Evolutionary conservation across 2,329 filamentous ascomycete species (phyloP).

Genomic region (Fusarium brevicatenulatum): DNA sequence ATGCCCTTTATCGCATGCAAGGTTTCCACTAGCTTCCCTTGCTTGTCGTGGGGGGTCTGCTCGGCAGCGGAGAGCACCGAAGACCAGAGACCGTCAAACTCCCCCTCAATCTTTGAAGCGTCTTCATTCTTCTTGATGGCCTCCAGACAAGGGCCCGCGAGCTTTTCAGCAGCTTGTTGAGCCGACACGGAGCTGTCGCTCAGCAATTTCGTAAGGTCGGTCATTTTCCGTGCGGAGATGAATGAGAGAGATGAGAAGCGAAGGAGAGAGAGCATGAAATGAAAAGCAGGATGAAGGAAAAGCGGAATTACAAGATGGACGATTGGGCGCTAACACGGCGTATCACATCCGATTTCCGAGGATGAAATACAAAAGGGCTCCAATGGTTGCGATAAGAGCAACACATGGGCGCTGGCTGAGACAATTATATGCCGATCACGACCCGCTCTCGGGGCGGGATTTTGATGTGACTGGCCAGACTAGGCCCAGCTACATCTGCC

Average conservation of each 20-base stretch:
- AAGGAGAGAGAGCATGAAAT: background rate
- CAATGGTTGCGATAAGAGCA: constrained; percentile 12
- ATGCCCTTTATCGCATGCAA: constrained; percentile 32
- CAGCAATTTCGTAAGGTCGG: constrained; percentile 9
- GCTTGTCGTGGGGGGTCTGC: constrained; percentile 34
- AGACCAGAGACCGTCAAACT: constrained; percentile 26
- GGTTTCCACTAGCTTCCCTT: constrained; percentile 36
- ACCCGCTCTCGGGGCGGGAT: constrained; percentile 13
- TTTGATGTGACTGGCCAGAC: constrained; percentile 16
- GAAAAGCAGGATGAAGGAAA: background rate
- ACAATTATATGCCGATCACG: constrained; percentile 33
- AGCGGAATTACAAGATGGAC: constrained; percentile 2
- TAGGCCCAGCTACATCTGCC: background rate
- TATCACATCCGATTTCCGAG: background rate
- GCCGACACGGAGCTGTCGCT: constrained; percentile 11
- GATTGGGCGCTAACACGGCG: background rate
- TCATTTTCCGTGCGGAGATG: constrained; percentile 14
- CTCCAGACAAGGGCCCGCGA: constrained; percentile 11
- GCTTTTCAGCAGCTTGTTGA: constrained; percentile 20
- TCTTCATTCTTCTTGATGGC: constrained; percentile 23
- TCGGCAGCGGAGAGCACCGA: constrained; percentile 30
- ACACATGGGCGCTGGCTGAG: constrained; percentile 34
- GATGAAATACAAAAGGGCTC: constrained; percentile 10
- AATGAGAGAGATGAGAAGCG: background rate
- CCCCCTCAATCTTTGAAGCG: constrained; percentile 10